A percentile compares a stretch with the other conserved stretches of the same genome.
Evolutionary conservation across 495 filamentous ascomycete genomes (phyloP).

Genomic region (Pseudevernia furfuracea): DNA sequence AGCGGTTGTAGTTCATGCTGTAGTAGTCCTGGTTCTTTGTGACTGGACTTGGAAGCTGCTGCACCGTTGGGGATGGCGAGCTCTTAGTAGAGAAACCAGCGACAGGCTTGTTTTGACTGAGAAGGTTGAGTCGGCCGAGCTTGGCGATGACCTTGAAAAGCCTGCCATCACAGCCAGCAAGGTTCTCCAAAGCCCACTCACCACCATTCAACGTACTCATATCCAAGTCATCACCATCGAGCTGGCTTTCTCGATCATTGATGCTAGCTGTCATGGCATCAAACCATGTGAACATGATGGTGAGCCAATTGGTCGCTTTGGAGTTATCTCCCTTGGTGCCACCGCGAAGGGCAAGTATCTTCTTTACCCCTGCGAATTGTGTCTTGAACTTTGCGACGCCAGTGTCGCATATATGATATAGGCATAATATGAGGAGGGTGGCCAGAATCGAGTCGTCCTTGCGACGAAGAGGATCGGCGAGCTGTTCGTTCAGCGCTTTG

Average conservation of each 20-base stretch:
- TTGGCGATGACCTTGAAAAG: constrained; percentile 71
- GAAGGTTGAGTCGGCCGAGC: constrained; percentile 78
- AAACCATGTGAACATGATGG: constrained; percentile 92
- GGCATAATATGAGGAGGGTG: constrained; percentile 78
- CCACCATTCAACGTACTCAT: constrained; percentile 58
- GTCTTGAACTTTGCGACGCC: constrained; percentile 88
- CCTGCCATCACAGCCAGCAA: constrained; percentile 77
- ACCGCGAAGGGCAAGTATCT: constrained; percentile 75
- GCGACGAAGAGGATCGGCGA: constrained; percentile 64
- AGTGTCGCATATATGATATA: constrained; percentile 89
- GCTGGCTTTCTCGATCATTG: constrained; percentile 86
- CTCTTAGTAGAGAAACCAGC: constrained; percentile 30
- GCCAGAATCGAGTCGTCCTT: constrained; percentile 82
- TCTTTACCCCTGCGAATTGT: constrained; percentile 89
- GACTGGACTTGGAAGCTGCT: constrained; percentile 33
- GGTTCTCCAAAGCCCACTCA: constrained; percentile 75
- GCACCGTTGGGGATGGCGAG: constrained; percentile 26
- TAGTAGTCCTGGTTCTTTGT: constrained; percentile 39
- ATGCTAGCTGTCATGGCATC: constrained; percentile 90
- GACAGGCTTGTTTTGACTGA: constrained; percentile 66
- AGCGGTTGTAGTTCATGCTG: constrained; percentile 47
- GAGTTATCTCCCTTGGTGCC: constrained; percentile 50
- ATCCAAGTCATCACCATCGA: constrained; percentile 61
- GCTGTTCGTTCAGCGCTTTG: constrained; percentile 70
- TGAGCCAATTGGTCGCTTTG: constrained; percentile 78